A percentile compares a stretch with the other conserved stretches of the same genome.
Evolutionary conservation across 2,329 filamentous ascomycete species (phyloP).

Genomic region (Exophiala spinifera): DNA sequence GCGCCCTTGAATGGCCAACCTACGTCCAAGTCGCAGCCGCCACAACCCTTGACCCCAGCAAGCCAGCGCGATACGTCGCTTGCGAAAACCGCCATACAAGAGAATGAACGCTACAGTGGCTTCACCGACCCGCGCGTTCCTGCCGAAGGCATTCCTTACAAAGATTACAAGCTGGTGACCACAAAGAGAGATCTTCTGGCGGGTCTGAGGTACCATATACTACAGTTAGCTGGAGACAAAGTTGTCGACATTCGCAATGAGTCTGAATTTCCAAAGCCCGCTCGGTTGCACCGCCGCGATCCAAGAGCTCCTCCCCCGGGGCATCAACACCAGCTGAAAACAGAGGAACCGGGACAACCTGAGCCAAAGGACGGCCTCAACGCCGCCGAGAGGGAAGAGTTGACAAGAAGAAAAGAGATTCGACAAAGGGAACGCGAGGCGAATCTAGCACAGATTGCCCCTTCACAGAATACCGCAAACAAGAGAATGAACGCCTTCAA

Average conservation of each 20-base stretch:
- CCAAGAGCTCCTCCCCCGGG: slow-evolving; percentile 63
- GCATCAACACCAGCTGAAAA: slow-evolving; percentile 33
- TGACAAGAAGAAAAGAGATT: slow-evolving; percentile 54
- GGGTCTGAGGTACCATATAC: slow-evolving; percentile 79
- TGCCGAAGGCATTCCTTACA: slow-evolving; percentile 33
- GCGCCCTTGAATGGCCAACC: slow-evolving; percentile 19
- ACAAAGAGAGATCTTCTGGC: slow-evolving; percentile 78
- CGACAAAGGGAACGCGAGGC: slow-evolving; percentile 81
- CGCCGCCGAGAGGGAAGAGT: slow-evolving; percentile 37
- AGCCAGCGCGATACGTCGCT: slow-evolving; percentile 11
- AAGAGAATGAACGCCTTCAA: slow-evolving; percentile 64
- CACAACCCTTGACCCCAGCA: slow-evolving; percentile 4
- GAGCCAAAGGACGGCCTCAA: slow-evolving; percentile 64
- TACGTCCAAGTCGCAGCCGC: slow-evolving; percentile 4
- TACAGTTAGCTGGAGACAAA: slow-evolving; percentile 69
- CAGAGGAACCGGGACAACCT: slow-evolving; percentile 38
- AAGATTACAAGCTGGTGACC: slow-evolving; percentile 70
- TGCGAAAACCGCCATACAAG: slow-evolving; percentile 9
- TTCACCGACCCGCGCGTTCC: slow-evolving; percentile 28
- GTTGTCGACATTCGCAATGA: slow-evolving; percentile 69
- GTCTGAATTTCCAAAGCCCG: slow-evolving; percentile 79
- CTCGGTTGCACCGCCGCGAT: slow-evolving; percentile 85
- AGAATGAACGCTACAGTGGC: slow-evolving; percentile 25
- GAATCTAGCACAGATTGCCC: slow-evolving; percentile 90
- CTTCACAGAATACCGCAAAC: slow-evolving; percentile 61